phyloP scores from a whole-genome alignment of 805 yeast genomes.

The Cyberlindnera xishuangbannaensis region DNA sequence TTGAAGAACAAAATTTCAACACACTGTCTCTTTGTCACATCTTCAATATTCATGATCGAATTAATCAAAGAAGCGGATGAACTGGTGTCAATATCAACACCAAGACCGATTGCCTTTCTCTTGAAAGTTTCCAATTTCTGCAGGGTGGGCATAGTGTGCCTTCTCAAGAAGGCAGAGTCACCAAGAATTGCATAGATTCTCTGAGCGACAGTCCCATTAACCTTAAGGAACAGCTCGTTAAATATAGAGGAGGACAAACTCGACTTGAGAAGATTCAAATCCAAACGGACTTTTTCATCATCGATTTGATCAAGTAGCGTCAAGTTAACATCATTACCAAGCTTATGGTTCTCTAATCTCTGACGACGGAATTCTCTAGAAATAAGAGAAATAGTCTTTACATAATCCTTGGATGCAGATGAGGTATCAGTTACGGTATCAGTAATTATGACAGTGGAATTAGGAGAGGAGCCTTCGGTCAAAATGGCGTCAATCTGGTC shows the following conservation, averaged over 20 bases:
- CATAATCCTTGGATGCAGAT: slow-evolving; percentile 58
- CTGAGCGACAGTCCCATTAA: slow-evolving; percentile 82
- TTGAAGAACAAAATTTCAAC: slow-evolving; percentile 76
- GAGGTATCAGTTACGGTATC: slow-evolving; percentile 25
- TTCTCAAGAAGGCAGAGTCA: slow-evolving; percentile 75
- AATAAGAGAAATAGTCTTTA: slow-evolving; percentile 56
- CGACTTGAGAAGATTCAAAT: slow-evolving; percentile 66
- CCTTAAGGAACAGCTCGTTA: slow-evolving; percentile 74
- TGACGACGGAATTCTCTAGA: slow-evolving; percentile 67
- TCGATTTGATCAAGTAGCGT: slow-evolving; percentile 76
- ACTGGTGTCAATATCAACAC: slow-evolving; percentile 66
- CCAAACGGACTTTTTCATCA: slow-evolving; percentile 72
- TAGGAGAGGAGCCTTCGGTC: slow-evolving; percentile 12
- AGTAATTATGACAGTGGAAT: no score
- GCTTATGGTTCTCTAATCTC: slow-evolving; percentile 45
- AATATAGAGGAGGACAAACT: slow-evolving; percentile 51
- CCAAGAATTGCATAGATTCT: slow-evolving; percentile 71
- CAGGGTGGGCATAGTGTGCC: slow-evolving; percentile 79
- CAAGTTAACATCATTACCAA: slow-evolving; percentile 44
- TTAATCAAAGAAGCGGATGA: slow-evolving; percentile 65
- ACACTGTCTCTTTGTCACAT: slow-evolving; percentile 59
- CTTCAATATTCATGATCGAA: slow-evolving; percentile 60
- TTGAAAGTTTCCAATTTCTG: slow-evolving; percentile 77
- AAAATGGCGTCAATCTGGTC: slow-evolving; percentile 51
- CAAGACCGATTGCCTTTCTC: slow-evolving; percentile 60